Percentiles rank a stretch among this genome's conserved stretches.
Evolutionary conservation across 23 red algal species (phyloP).

Genomic region (Gracilaria gracilis): DNA sequence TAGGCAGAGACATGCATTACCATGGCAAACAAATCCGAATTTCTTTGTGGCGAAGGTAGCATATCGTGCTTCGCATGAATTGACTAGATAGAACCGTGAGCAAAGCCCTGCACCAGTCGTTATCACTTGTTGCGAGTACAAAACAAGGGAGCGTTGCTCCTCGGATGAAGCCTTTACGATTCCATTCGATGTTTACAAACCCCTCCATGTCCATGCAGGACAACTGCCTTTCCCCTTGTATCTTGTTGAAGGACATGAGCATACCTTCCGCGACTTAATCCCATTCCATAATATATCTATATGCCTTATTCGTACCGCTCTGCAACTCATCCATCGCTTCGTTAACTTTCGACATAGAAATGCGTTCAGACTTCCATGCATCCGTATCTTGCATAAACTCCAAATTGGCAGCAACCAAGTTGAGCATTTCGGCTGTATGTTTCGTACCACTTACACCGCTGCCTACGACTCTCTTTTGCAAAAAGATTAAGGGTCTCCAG

Average conservation of each 20-base stretch:
- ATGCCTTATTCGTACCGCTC: conserved; percentile 29
- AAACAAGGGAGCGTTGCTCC: not conserved
- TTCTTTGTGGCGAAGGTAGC: not conserved
- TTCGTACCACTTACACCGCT: conserved; percentile 40
- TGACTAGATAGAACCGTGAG: not conserved
- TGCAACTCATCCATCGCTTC: conserved; percentile 51
- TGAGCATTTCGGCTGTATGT: conserved; percentile 50
- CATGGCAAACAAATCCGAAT: too few species aligned
- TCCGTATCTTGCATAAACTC: conserved; percentile 53
- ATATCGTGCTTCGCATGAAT: not conserved
- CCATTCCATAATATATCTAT: conserved; percentile 61
- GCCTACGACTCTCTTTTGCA: conserved; percentile 14
- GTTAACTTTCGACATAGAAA: conserved; percentile 35
- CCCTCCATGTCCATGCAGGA: too few species aligned
- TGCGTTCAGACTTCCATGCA: conserved; percentile 28
- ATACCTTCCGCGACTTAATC: not conserved
- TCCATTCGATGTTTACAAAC: too few species aligned
- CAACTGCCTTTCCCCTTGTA: too few species aligned
- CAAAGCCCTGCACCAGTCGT: too few species aligned
- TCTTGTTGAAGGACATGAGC: too few species aligned
- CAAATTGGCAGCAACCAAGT: conserved; percentile 32
- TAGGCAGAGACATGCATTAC: too few species aligned
- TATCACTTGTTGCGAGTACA: not conserved
- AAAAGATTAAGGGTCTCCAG: conserved; percentile 38
- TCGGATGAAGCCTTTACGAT: too few species aligned